phyloP scores from a whole-genome alignment of 2,329 filamentous ascomycete genomes.

The Fusarium duplospermum region DNA sequence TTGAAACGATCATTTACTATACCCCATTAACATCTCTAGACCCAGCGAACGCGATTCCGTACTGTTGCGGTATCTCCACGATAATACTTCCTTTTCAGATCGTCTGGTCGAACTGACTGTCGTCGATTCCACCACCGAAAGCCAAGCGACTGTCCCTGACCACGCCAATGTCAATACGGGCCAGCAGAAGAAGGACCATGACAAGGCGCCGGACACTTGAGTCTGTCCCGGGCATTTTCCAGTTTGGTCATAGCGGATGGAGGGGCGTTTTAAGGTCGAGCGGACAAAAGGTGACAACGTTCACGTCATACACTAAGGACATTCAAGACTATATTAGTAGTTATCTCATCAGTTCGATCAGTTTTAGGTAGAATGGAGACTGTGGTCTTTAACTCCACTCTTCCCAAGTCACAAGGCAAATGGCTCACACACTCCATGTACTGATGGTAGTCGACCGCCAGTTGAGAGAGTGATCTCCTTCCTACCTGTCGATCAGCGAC shows the following conservation, averaged over 20 bases:
- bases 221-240: neutral
- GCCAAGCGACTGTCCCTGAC: neutral
- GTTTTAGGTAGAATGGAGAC: neutral
- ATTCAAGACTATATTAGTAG: neutral
- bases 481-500: neutral
- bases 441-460: neutral
- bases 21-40: neutral
- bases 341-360: neutral
- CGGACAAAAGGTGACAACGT: neutral
- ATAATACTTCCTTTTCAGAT: neutral
- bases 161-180: neutral
- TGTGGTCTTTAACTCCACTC: neutral
- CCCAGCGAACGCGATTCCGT: accelerated
- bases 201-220: neutral
- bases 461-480: neutral
- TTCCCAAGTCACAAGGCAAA: neutral
- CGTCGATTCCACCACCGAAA: neutral
- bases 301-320: neutral
- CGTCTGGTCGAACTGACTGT: neutral
- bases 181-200: neutral
- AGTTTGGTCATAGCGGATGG: neutral
- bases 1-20: neutral
- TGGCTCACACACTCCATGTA: neutral
- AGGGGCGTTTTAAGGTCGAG: neutral
- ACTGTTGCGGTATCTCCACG: neutral